These are phyloP conservation scores for Claviceps arundinis DNA, from an alignment of 2,329 filamentous ascomycete species.

Conservation along the genomic window DNA sequence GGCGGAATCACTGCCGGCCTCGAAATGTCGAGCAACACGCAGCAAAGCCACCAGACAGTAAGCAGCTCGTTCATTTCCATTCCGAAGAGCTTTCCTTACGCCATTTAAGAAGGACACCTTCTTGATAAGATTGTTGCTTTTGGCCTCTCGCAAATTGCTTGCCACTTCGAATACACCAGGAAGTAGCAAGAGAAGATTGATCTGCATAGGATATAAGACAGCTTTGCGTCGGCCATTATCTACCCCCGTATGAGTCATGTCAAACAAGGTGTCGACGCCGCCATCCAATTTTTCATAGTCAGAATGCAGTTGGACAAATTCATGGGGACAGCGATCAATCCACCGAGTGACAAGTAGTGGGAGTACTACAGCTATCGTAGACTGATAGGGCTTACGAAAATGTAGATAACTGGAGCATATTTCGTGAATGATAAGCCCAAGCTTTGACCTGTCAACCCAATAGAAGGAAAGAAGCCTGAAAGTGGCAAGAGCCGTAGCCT, in stretches of 20 bases:
- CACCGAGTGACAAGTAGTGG: constrained; percentile 51
- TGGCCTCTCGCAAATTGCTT: constrained; percentile 51
- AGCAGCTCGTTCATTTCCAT: constrained; percentile 53
- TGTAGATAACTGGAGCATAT: constrained; percentile 54
- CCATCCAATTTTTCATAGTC: constrained; percentile 49
- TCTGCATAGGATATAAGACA: constrained; percentile 49
- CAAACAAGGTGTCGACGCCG: constrained; percentile 53
- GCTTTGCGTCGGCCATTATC: constrained; percentile 43
- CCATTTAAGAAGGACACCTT: constrained; percentile 53
- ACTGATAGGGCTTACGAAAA: constrained; percentile 50
- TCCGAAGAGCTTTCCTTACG: constrained; percentile 47
- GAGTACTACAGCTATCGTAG: constrained; percentile 47
- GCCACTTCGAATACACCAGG: constrained; percentile 60
- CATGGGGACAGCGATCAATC: constrained; percentile 50
- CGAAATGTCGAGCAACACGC: constrained; percentile 50
- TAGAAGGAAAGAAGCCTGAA: constrained; percentile 48
- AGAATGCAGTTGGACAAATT: constrained; percentile 51
- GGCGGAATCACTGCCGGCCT: constrained; percentile 47
- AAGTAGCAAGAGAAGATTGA: constrained; percentile 46
- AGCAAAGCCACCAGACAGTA: constrained; percentile 51
- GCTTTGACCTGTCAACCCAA: constrained; percentile 50
- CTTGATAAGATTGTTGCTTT: constrained; percentile 48
- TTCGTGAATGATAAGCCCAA: constrained; percentile 50
- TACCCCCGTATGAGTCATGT: constrained; percentile 50
- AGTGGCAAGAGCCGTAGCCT: constrained; percentile 37